Conservation (phyloP, 2,329 filamentous ascomycete genomes). For the Bipolaris sorokiniana region DNA sequence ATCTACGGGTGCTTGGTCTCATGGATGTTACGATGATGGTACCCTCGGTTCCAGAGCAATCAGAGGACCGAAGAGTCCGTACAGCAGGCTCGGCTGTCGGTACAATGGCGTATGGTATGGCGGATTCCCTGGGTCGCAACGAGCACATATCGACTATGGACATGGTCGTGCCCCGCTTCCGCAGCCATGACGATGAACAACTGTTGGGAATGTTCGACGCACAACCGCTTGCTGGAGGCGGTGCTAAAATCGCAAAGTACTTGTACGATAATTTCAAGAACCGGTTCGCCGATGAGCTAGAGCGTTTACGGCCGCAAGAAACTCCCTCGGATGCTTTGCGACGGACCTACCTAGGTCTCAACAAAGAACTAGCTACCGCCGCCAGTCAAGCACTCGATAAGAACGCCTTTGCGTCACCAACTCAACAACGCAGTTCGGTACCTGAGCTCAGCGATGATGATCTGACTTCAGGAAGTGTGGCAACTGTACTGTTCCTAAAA, state of each 20-base stretch:
- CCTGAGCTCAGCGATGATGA: slow-evolving; percentile 88
- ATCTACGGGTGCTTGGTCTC: slow-evolving; percentile 85
- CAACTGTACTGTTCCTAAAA: slow-evolving; percentile 88
- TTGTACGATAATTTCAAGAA: slow-evolving; percentile 93
- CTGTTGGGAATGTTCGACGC: slow-evolving; percentile 96
- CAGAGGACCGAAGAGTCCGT: slow-evolving; percentile 89
- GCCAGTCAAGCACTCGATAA: slow-evolving; percentile 83
- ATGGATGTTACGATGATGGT: slow-evolving; percentile 98
- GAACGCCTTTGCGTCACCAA: slow-evolving; percentile 46
- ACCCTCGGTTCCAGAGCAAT: slow-evolving; percentile 91
- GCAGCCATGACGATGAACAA: slow-evolving; percentile 86
- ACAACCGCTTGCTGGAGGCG: slow-evolving; percentile 83
- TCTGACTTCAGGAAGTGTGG: slow-evolving; percentile 85
- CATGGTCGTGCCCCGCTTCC: slow-evolving; percentile 90
- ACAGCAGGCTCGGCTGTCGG: slow-evolving; percentile 96
- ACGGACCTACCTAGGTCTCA: slow-evolving; percentile 84
- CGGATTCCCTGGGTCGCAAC: slow-evolving; percentile 88
- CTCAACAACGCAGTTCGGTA: slow-evolving; percentile 70
- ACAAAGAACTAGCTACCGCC: slow-evolving; percentile 90
- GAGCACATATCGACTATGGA: slow-evolving; percentile 96
- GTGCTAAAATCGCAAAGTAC: slow-evolving; percentile 95
- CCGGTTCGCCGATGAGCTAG: slow-evolving; percentile 82
- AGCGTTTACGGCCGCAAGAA: slow-evolving; percentile 72
- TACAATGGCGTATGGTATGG: slow-evolving; percentile 94
- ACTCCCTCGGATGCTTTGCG: slow-evolving; percentile 82